Base-by-base conservation (phyloP, 345 rosid species). In the Citrus hindsii region DNA sequence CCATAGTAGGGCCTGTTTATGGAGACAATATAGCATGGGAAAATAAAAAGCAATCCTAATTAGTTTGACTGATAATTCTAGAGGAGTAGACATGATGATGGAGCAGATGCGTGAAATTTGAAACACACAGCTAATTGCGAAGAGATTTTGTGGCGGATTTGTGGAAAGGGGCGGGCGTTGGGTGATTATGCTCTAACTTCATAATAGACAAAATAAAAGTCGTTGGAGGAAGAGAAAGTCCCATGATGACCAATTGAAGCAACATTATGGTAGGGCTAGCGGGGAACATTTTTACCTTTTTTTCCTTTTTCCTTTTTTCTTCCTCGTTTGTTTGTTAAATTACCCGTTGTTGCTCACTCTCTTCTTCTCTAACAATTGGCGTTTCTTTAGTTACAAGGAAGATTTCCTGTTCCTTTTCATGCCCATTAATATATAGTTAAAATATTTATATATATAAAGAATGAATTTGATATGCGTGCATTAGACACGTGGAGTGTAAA, bases 371-470 rank as follows among this genome's bases (percentile, higher is more conserved):
- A 63, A 40, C 79, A 69, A 51, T 61, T 77, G 77, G 83, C 86
- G 79, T 85, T 82, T 79, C 87, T 88, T 86, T 76, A 60, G 91
- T 77, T 83, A 72, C 75, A 88, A 84, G 90, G 82, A 76, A 85
- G 76, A 83, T 86, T 72, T 82, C 73, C 63, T 90, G 89, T 85
- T 75, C 86, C 89, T 87, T 66, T 48, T 55, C 38, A 73, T 67
- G 58, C 68, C 80, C 79, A 51, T 33, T 68, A 35, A 66, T 27
- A 53, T 16, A 53, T 5, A 51, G 56, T 51, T 51, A 51, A 51
- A 14, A 16, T 51, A 51, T 51, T 5, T 53, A 30, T 18, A 53
- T 0, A 18, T 62, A 38, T 63, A 30, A 27, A 48, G 53, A 4
- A 59, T 28, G n/a, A 60, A 32, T 19, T 32, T 5, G 16, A 40